Evolutionary conservation across 2,329 filamentous ascomycete species (phyloP), one percentile per base, ranked within the genome.

Genomic region (Gaeumannomyces tritici): DNA sequence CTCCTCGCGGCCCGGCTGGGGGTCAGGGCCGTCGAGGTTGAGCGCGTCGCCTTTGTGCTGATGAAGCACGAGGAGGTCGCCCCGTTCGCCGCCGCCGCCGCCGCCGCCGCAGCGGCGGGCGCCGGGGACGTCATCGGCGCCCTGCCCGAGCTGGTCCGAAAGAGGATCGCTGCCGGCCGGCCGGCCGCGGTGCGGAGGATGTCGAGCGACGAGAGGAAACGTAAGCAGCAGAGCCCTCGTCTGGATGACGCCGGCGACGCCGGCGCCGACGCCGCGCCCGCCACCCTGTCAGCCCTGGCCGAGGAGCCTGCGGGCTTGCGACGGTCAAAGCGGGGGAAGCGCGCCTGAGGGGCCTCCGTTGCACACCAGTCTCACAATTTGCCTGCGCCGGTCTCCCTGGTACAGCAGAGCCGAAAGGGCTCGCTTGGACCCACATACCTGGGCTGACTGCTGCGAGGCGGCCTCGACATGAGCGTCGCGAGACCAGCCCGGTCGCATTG

Each of bases 21-120:
- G 5, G 82, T 86, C 1, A 77, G 73, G 35, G 87, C 87, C 1
- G 77, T 84, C 55, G 84, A 90, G 42, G 74, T 88, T 6, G 89
- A 92, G 73, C 87, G 82, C 71, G 88, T 87, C 24, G 89, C 89
- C 2, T 91, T 86, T 70, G 88, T 90, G 12, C 70, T 90, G 60
- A 82, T 89, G 69, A 84, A 76, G 67, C 69, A 74, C 29, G 55
- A 57, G 13, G 62, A 29, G 13, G 47, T 27, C 27, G 29, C 24
- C 18, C 24, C 59, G n/a, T 51, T 51, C 8, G 58, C 58, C 31
- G 54, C 31, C 24, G 31, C 31, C 42, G n/a, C 42, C 42, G 21
- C 42, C 35, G 35, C 13, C 13, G 7, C 12, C 33, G n/a, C n/a
- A n/a, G n/a, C 3, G 31, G 31, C 8, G 31, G 31, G 31, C 12